Evolutionary conservation across 2,329 filamentous ascomycete genomes (phyloP).

Genomic region (Ophiostoma angusticollis): DNA sequence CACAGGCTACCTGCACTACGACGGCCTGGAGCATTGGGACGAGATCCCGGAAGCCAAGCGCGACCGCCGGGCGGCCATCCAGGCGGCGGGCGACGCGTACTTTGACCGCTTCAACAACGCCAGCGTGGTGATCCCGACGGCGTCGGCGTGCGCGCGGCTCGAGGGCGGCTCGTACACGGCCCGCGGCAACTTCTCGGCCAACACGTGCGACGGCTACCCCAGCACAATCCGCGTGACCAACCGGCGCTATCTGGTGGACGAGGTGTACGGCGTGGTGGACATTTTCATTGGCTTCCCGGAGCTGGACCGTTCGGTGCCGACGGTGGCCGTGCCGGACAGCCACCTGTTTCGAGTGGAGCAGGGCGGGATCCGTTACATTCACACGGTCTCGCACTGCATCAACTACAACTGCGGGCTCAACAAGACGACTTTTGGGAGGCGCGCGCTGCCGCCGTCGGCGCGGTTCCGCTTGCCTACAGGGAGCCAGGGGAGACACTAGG

Average conservation of each 20-base stretch:
- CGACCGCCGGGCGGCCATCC: constrained; percentile 18
- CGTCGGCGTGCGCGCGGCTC: constrained; percentile 15
- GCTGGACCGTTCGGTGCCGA: constrained; percentile 12
- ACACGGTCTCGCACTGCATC: constrained; percentile 20
- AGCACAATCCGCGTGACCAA: constrained; percentile 15
- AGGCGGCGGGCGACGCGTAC: constrained; percentile 24
- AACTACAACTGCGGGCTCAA: constrained; percentile 16
- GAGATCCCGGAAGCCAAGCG: constrained; percentile 16
- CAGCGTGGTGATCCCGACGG: constrained; percentile 23
- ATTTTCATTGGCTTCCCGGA: constrained; percentile 18
- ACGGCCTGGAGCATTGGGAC: constrained; percentile 15
- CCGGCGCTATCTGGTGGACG: constrained; percentile 21
- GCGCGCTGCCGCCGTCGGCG: no score
- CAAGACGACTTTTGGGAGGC: no score
- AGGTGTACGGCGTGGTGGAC: constrained; percentile 18
- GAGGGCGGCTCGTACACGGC: constrained; percentile 16
- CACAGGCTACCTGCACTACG: constrained; percentile 16
- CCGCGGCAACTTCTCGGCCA: constrained; percentile 8
- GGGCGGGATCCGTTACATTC: constrained; percentile 19
- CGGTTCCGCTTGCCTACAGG: no score
- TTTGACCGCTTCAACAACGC: constrained; percentile 24
- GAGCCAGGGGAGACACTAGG: no score
- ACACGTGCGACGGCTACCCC: constrained; percentile 17
- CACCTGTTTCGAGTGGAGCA: constrained; percentile 19
- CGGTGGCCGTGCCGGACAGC: constrained; percentile 16